Percentiles rank a stretch among this genome's conserved stretches.
phyloP scores from a whole-genome alignment of 1,284 basidiomycete genomes.

The Irpex sp. region DNA sequence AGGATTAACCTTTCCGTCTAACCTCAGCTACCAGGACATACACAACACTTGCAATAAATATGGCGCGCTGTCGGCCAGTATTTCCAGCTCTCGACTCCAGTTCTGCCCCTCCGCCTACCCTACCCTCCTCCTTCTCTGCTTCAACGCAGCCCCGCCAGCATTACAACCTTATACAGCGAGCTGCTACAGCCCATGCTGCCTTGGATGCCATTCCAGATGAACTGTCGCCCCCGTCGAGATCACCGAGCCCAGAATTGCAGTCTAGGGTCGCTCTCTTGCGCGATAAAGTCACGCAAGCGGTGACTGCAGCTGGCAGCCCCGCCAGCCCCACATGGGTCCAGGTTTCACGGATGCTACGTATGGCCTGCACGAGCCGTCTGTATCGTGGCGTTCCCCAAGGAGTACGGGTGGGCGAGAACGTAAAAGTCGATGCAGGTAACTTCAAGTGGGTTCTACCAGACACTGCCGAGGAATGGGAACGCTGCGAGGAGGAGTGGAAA shows the following conservation, averaged over 20 bases:
- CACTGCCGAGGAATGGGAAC: conserved; percentile 25
- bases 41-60: not conserved
- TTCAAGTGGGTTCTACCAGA: conserved; percentile 23
- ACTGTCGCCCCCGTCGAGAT: conserved; percentile 3
- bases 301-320: conserved; percentile 14
- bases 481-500: conserved; percentile 23
- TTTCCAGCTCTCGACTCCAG: not conserved
- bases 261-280: not conserved
- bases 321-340: conserved; percentile 27
- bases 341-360: conserved; percentile 20
- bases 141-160: conserved; percentile 3
- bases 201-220: not conserved
- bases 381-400: conserved; percentile 20
- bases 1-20: not conserved
- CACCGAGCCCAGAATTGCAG: not conserved
- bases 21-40: not conserved
- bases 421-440: conserved; percentile 12
- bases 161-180: not conserved
- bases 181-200: not conserved
- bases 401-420: conserved; percentile 21
- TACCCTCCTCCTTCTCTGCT: not conserved
- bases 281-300: not conserved
- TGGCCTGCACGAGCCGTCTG: conserved; percentile 22
- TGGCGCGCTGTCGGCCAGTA: not conserved
- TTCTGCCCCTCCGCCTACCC: not conserved